Conservation (phyloP, 768 basidiomycete genomes). For the Ramaria rubella region DNA sequence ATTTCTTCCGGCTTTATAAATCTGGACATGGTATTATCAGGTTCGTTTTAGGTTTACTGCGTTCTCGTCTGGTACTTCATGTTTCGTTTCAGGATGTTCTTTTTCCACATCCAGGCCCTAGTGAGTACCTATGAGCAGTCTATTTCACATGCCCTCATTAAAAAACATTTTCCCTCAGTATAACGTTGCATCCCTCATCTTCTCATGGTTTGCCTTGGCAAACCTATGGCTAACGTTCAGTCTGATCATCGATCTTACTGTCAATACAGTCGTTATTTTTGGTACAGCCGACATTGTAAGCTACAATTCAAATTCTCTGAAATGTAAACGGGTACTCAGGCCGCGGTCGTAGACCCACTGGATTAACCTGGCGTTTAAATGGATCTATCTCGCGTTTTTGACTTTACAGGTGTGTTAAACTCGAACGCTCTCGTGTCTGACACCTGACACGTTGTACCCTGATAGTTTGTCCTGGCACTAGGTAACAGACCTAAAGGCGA, state of each 20-base stretch:
- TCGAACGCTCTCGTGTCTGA: not conserved
- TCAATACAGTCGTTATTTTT: slow-evolving; percentile 51
- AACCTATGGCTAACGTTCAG: slow-evolving; percentile 95
- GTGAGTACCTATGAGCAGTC: slow-evolving; percentile 55
- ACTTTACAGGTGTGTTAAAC: slow-evolving; percentile 53
- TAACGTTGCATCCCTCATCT: slow-evolving; percentile 76
- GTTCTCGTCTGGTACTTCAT: not conserved
- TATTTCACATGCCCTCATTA: not conserved
- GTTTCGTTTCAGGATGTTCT: slow-evolving; percentile 65
- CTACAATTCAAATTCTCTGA: slow-evolving; percentile 10
- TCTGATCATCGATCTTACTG: slow-evolving; percentile 87
- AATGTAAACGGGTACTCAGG: not conserved
- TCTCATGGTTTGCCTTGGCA: slow-evolving; percentile 90
- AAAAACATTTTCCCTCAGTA: slow-evolving; percentile 44
- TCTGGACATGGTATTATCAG: slow-evolving; percentile 79
- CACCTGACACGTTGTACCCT: not conserved
- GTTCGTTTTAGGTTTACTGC: slow-evolving; percentile 10
- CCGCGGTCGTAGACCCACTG: slow-evolving; percentile 74
- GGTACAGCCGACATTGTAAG: slow-evolving; percentile 65
- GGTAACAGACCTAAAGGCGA: slow-evolving; percentile 90
- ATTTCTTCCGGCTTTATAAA: slow-evolving; percentile 85
- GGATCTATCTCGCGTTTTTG: slow-evolving; percentile 82
- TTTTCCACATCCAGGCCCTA: slow-evolving; percentile 89
- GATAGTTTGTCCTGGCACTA: slow-evolving; percentile 60
- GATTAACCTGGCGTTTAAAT: slow-evolving; percentile 76